Base-by-base conservation (phyloP, 192 early-diverging fungal genomes). In the Coemansia sp. region DNA sequence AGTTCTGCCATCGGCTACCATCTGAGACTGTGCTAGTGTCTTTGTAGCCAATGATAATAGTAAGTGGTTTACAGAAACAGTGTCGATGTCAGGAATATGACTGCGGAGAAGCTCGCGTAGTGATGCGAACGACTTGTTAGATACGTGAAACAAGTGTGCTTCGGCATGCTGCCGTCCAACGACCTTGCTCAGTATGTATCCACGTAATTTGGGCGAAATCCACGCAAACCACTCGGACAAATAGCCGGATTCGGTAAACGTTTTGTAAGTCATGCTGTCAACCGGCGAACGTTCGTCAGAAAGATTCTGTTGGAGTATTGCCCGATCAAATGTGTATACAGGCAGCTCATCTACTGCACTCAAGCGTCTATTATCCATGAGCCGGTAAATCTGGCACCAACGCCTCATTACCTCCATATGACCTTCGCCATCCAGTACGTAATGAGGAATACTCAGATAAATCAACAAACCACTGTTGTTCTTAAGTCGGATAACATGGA, bases 401-500 rank as follows among this genome's bases (percentile, higher is more conserved):
- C 73, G 64, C 55, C 66, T 53, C 46, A 80, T 64, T 7, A 80
- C 51, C 31, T 68, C 66, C 72, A 75, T 72, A 27, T 80, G 72
- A 0, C 53, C 66, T 19, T 60, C 69, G 8, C 73, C 73, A 23
- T 81, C 78, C 5, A 70, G 20, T 8, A 75, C 66, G 19, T 75
- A 75, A 54, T 81, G 78, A 9, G 68, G 70, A 23, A 81, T 72
- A 50, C 78, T 81, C 14, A 75, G 39, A 53, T 75, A 81, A 17
- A 81, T 54, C 30, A 75, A 63, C 10, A 72, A 66, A 25, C 78
- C 78, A 61, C 78, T 81, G 42, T 75, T 75, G 3, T 66, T 52
- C 5, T 58, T 61, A 7, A 81, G 63, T 21, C 73, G 51, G 39
- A 81, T 23, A 25, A 81, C 62, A 51, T 81, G 78, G 0, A 75